A percentile compares a stretch with the other conserved stretches of the same genome.
Conservation (phyloP, 2,329 filamentous ascomycete species). For the Alternaria viburni region DNA sequence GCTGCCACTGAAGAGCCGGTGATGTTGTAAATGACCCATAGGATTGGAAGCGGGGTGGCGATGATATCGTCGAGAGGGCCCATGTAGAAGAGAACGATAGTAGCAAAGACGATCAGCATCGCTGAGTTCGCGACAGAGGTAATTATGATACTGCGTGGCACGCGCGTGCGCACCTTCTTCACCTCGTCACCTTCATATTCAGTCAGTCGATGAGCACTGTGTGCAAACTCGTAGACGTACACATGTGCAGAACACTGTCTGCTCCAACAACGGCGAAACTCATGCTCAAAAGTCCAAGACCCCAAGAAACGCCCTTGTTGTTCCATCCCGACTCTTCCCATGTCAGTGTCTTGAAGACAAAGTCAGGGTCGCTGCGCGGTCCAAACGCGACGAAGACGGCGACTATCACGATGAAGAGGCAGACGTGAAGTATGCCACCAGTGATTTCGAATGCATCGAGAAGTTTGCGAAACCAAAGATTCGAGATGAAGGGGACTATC, state of each 20-base stretch:
- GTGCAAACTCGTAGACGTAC: conserved; percentile 13
- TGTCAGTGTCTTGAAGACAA: conserved; percentile 55
- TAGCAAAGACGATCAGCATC: conserved; percentile 52
- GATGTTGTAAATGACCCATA: conserved; percentile 51
- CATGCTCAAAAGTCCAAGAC: conserved; percentile 47
- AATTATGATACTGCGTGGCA: conserved; percentile 49
- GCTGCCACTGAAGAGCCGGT: conserved; percentile 51
- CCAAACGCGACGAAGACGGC: conserved; percentile 54
- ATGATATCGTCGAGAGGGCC: conserved; percentile 43
- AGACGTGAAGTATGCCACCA: conserved; percentile 55
- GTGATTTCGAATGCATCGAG: conserved; percentile 56
- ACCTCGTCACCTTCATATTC: conserved; percentile 42
- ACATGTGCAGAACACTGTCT: conserved; percentile 55
- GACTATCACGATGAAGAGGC: conserved; percentile 58
- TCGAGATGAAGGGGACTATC: conserved; percentile 48
- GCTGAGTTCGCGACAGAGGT: conserved; percentile 53
- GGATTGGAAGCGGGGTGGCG: conserved; percentile 29
- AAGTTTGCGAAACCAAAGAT: conserved; percentile 53
- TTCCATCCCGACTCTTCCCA: conserved; percentile 52
- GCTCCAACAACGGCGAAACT: conserved; percentile 51
- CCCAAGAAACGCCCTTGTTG: conserved; percentile 50
- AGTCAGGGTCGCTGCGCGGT: conserved; percentile 45
- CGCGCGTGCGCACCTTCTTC: conserved; percentile 48
- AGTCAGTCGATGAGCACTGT: background rate
- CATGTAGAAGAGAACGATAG: conserved; percentile 55